phyloP scores from a whole-genome alignment of 1,284 basidiomycete genomes.

The Caloboletus firmus region DNA sequence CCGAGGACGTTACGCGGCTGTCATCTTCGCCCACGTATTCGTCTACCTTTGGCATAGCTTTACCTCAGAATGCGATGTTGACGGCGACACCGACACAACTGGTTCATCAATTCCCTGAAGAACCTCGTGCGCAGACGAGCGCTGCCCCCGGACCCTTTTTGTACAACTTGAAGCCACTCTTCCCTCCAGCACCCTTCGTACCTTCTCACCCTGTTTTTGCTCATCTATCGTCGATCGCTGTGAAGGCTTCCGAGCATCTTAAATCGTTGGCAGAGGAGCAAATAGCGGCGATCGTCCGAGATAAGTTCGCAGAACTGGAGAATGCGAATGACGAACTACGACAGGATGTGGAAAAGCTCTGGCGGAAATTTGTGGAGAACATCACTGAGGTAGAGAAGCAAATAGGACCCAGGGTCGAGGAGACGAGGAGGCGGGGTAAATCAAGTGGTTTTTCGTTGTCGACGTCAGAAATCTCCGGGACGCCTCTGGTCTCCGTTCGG shows the following conservation, averaged over 20 bases:
- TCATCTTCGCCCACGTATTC: conserved; percentile 53
- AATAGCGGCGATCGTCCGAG: conserved; percentile 53
- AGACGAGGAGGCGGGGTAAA: conserved; percentile 22
- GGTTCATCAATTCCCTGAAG: conserved; percentile 21
- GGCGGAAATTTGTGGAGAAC: conserved; percentile 57
- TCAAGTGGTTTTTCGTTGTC: conserved; percentile 24
- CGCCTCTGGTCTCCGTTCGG: conserved; percentile 38
- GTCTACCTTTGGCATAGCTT: conserved; percentile 49
- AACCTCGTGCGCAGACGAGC: conserved; percentile 36
- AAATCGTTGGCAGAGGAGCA: conserved; percentile 60
- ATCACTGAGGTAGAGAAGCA: conserved; percentile 50
- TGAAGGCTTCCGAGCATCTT: conserved; percentile 52
- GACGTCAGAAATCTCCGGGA: conserved; percentile 19
- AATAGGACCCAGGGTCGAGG: conserved; percentile 23
- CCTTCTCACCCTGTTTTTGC: conserved; percentile 71
- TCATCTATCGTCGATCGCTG: conserved; percentile 60
- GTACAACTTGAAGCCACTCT: conserved; percentile 53
- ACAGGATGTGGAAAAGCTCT: conserved; percentile 60
- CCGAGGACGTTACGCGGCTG: conserved; percentile 45
- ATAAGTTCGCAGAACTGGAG: conserved; percentile 59
- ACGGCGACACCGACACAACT: conserved; percentile 18
- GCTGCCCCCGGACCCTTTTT: conserved; percentile 42
- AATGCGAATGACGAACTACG: conserved; percentile 54
- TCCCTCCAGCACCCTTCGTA: conserved; percentile 73
- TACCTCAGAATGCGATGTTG: conserved; percentile 35